These are phyloP conservation scores for Vaccinium corymbosum DNA, from an alignment of 148 eudicot species.

Conservation along the genomic window DNA sequence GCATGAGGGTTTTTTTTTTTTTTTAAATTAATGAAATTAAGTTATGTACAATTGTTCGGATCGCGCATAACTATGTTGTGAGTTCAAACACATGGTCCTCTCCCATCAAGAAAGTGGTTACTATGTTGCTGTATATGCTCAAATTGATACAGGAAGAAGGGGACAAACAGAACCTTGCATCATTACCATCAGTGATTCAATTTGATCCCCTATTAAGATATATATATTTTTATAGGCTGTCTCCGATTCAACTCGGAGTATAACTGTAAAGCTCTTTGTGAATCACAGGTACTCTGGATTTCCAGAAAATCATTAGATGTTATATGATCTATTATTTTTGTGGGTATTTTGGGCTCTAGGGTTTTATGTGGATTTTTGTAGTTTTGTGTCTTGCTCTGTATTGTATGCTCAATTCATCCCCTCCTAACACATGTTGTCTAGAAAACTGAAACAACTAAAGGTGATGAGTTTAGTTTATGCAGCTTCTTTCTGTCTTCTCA, in stretches of 20 bases:
- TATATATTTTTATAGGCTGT: not conserved
- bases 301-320: not conserved
- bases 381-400: not conserved
- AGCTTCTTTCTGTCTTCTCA: conserved; percentile 21
- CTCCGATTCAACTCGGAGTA: not conserved
- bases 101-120: not conserved
- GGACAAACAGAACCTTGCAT: conserved; percentile 28
- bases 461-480: not conserved
- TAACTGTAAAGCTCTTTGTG: not conserved
- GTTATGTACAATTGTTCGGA: not conserved
- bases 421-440: not conserved
- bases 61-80: not conserved
- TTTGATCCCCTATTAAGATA: not conserved
- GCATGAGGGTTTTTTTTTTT: not conserved
- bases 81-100: not conserved
- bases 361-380: not conserved
- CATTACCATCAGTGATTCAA: conserved; percentile 21
- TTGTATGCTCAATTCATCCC: not conserved
- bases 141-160: conserved; percentile 16
- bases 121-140: conserved; percentile 12
- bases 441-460: not conserved
- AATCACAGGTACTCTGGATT: not conserved
- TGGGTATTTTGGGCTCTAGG: too few relatives aligned
- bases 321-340: not conserved
- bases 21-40: not conserved